phyloP scores from a whole-genome alignment of 2,329 filamentous ascomycete genomes.

The Cryphonectria carpinicola region DNA sequence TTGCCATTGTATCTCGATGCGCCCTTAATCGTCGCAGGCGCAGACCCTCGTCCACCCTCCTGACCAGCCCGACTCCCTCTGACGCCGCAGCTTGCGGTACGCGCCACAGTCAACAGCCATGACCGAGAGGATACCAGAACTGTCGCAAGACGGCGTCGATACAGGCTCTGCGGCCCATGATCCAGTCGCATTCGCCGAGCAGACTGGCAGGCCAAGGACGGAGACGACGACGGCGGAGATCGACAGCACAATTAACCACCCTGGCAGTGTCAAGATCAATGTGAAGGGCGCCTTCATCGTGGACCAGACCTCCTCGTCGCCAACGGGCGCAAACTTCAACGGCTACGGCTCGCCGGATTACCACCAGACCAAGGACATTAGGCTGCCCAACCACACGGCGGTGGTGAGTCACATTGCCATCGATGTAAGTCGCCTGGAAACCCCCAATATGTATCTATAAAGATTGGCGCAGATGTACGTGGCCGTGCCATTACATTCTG shows the following conservation, averaged over 20 bases:
- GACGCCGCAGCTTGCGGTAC: neutral
- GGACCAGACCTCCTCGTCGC: constrained; percentile 70
- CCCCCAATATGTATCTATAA: neutral
- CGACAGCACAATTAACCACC: constrained; percentile 63
- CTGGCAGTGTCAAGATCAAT: constrained; percentile 86
- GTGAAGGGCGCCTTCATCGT: constrained; percentile 96
- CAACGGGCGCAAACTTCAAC: constrained; percentile 43
- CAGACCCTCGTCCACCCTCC: neutral
- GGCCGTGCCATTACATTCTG: neutral
- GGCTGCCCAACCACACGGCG: constrained; percentile 92
- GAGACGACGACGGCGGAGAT: constrained; percentile 60
- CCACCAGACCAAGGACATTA: constrained; percentile 85
- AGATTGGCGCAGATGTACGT: neutral
- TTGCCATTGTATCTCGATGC: neutral
- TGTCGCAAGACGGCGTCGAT: constrained; percentile 4
- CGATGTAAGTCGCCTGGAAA: constrained; percentile 68
- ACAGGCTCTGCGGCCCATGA: constrained; percentile 11
- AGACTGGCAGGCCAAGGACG: constrained; percentile 39
- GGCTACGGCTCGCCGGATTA: constrained; percentile 53
- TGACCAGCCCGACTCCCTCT: neutral
- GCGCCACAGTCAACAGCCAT: constrained; percentile 5
- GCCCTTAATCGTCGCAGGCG: neutral
- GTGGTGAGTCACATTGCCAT: constrained; percentile 96
- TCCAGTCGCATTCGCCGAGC: constrained; percentile 22
- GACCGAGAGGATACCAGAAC: constrained; percentile 14